A percentile compares a stretch with the other conserved stretches of the same genome.
Conservation (phyloP, 805 yeast species). For the Candida insectorum region DNA sequence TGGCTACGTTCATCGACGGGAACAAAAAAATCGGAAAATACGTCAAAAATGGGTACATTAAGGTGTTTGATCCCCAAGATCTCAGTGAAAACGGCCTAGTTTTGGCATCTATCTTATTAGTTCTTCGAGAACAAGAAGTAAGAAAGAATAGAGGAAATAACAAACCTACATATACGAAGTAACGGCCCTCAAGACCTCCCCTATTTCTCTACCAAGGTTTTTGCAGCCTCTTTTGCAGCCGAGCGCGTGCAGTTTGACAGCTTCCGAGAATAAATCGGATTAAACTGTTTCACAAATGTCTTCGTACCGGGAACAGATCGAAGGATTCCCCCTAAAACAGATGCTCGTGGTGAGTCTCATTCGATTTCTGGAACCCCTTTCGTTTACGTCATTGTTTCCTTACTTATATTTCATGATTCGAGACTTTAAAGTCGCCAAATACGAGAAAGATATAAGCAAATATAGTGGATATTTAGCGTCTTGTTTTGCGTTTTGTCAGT, state of each 20-base stretch:
- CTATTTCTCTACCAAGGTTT: not conserved
- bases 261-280: not conserved
- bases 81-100: slow-evolving; percentile 18
- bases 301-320: slow-evolving; percentile 47
- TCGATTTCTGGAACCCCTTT: slow-evolving; percentile 59
- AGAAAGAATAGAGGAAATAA: slow-evolving; percentile 31
- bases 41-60: slow-evolving; percentile 20
- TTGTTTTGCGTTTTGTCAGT: slow-evolving; percentile 60
- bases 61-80: slow-evolving; percentile 13
- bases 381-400: slow-evolving; percentile 63
- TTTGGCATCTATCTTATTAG: slow-evolving; percentile 21
- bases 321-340: slow-evolving; percentile 56
- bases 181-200: not conserved
- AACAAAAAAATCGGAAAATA: slow-evolving; percentile 16
- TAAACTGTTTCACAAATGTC: too few relatives aligned
- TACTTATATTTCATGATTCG: slow-evolving; percentile 62
- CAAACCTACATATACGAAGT: slow-evolving; percentile 16
- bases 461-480: slow-evolving; percentile 63
- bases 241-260: not conserved
- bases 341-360: slow-evolving; percentile 36
- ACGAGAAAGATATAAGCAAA: slow-evolving; percentile 51
- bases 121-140: slow-evolving; percentile 30
- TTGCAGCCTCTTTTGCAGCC: too few relatives aligned
- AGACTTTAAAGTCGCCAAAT: slow-evolving; percentile 49
- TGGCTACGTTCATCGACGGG: slow-evolving; percentile 26